Evolutionary conservation across 768 basidiomycete species (phyloP).

Genomic region (Hirschioporus abietinus): DNA sequence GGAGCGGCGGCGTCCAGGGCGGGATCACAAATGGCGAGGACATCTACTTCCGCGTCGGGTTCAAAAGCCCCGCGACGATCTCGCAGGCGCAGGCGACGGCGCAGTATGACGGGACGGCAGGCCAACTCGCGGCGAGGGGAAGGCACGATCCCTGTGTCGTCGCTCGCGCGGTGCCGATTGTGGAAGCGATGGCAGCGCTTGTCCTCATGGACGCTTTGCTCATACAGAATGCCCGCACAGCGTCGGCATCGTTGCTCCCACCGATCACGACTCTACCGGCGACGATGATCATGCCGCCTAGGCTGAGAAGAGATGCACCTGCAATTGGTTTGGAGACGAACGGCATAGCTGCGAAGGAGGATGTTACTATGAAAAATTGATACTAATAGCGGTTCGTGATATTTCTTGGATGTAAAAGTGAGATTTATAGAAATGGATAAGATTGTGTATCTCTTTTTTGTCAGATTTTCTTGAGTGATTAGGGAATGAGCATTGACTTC

Average conservation of each 20-base stretch:
- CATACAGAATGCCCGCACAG: slow-evolving; percentile 78
- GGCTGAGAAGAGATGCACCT: background rate
- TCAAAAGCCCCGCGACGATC: slow-evolving; percentile 99
- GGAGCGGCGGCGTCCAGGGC: slow-evolving; percentile 97
- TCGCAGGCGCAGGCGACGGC: slow-evolving; percentile 87
- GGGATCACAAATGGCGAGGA: slow-evolving; percentile 97
- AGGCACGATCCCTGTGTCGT: slow-evolving; percentile 98
- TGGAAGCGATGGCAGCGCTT: slow-evolving; percentile 95
- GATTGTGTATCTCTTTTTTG: background rate
- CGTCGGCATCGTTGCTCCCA: slow-evolving; percentile 74
- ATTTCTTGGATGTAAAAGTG: background rate
- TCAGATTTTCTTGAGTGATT: background rate
- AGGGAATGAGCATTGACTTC: background rate
- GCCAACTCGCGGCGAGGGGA: slow-evolving; percentile 84
- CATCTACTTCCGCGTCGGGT: slow-evolving; percentile 95
- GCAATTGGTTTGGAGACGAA: background rate
- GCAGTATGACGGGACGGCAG: slow-evolving; percentile 88
- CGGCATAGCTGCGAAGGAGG: background rate
- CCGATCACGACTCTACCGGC: slow-evolving; percentile 84
- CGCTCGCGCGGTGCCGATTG: slow-evolving; percentile 94
- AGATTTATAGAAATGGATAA: background rate
- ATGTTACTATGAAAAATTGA: background rate
- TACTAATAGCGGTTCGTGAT: background rate
- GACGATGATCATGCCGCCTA: slow-evolving; percentile 73
- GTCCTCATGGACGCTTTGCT: slow-evolving; percentile 94